Base-by-base conservation (phyloP, 2,329 filamentous ascomycete genomes). In the Paecilomyces variotii region DNA sequence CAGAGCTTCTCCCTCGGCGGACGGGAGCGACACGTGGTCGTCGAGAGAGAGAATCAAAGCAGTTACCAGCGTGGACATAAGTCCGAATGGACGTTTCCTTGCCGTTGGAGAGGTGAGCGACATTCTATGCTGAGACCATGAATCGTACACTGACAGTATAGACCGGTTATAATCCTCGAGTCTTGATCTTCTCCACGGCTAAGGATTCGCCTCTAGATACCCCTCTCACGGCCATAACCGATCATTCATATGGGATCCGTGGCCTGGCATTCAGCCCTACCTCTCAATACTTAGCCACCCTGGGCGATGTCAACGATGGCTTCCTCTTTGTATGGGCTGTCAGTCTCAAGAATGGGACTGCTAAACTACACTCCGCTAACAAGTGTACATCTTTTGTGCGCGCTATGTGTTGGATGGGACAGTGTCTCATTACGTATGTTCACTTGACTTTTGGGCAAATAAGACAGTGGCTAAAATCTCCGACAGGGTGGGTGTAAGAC, bases 11-110 rank as follows among this genome's bases (percentile, higher is more conserved):
- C 79, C 82, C 6, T 73, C 72, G 4, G 74, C 72, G 56, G 82
- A 84, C 57, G 79, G 77, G 71, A 69, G 71, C 12, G 92, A 97
- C 54, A 90, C 88, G 11, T 93, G 90, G 87, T 91, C 90, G 1
- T 94, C 90, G 57, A 86, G 90, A 63, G 94, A 97, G 73, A 86
- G 91, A 64, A 92, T 97, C 71, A 97, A 97, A 76, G 90, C 94
- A 19, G 91, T 92, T 1, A 96, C 92, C 4, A 96, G 92, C 68
- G 83, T 99, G 27, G 88, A 91, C 25, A 82, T 99, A 63, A 97
- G 91, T 70, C 85, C 87, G 0, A 91, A 97, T 74, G 92, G 90
- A 32, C 88, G 85, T 66, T 95, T 89, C 70, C 80, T 99, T 56
- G 94, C 93, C 7, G 89, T 97, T 2, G 94, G 94, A 67, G 94